Base-by-base conservation (phyloP, 352 stramenopile genomes). In the Phytophthora sojae region DNA sequence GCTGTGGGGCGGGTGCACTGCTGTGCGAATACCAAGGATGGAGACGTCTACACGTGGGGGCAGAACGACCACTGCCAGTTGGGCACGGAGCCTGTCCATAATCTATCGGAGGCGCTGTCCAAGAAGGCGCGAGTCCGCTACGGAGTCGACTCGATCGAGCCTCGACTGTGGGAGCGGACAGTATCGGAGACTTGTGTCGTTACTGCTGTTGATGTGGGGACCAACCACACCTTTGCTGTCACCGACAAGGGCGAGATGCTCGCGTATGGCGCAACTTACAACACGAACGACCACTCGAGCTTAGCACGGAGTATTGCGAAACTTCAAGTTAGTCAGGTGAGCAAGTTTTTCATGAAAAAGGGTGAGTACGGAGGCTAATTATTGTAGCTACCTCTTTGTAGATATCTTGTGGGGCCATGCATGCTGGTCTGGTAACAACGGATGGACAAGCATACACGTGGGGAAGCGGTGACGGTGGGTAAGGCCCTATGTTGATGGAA, bases 391-490 rank as follows among this genome's bases (percentile, higher is more conserved):
- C 21, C 21, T 21, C 21, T 57, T 50, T 53, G 11, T 7, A 92
- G 85, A 90, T 95, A 11, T 93, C 87, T 25, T 96, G 89, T 56
- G 89, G 89, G 1, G 83, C 87, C 0, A 85, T 91, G 77, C 89
- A 96, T 44, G 87, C 87, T 21, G 89, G 85, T 2, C 71, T 96
- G 17, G 83, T 96, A n/a, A 95, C 86, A 11, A 80, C 61, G 2
- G 82, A 87, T 9, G 88, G 89, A 7, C 87, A 93, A 50, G 87
- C 75, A 1, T 96, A 85, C 65, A 95, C 87, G 2, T 96, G 89
- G 89, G 89, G 89, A 19, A 95, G 80, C 37, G 87, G 89, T n/a
- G 89, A 96, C 56, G 89, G 87, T 70, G 89, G 88, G 88, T 94
- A 82, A 64, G 83, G 4, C 7, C 49, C 4, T 35, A 19, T 3